Conservation (phyloP, 2,329 filamentous ascomycete genomes). For the Cladosporium sp. region DNA sequence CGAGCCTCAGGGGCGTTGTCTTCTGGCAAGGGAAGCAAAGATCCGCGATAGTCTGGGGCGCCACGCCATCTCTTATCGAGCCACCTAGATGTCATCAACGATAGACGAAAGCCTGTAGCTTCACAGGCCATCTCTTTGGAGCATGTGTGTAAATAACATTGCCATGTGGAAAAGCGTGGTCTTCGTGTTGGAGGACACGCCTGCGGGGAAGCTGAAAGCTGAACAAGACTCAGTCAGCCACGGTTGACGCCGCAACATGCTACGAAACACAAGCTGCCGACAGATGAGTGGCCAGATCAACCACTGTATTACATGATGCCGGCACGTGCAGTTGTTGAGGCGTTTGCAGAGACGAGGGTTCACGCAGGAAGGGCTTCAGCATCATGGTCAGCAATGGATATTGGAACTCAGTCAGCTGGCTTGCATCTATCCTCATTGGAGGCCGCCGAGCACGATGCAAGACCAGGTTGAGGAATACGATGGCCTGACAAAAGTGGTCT, state of each 20-base stretch:
- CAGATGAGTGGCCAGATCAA: neutral
- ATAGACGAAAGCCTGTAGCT: no score
- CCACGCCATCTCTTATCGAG: no score
- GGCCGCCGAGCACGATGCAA: neutral
- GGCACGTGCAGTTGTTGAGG: neutral
- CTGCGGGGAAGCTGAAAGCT: neutral
- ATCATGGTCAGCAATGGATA: neutral
- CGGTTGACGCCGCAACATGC: neutral
- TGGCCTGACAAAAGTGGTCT: neutral
- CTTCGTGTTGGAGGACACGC: no score
- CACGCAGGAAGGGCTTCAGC: neutral
- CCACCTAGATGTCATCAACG: no score
- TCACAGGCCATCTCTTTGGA: no score
- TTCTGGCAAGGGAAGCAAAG: no score
- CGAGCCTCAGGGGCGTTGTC: no score
- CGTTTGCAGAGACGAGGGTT: neutral
- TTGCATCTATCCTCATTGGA: neutral
- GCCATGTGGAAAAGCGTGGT: no score
- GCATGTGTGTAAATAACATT: no score
- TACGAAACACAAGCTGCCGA: neutral
- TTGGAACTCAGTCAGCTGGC: neutral
- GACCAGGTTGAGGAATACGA: neutral
- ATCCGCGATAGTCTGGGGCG: no score
- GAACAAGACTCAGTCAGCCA: neutral
- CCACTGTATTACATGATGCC: neutral